Evolutionary conservation across 108 stramenopile genomes (phyloP), one percentile per base, ranked within the genome.

Genomic region (Nitzschia inconspicua): DNA sequence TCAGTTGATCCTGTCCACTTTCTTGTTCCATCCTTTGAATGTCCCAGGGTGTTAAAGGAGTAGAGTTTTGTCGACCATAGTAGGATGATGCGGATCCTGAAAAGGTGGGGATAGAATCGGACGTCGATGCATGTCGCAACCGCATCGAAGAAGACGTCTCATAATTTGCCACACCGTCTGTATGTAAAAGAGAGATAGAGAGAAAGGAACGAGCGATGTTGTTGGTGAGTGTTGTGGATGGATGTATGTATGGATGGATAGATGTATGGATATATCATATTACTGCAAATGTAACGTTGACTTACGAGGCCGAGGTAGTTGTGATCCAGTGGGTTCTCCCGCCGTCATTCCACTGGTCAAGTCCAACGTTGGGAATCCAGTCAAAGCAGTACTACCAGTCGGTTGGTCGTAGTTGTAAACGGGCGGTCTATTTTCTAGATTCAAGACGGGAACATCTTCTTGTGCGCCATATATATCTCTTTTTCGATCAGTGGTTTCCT

Each of bases 11-110:
- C 47, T 72, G 68, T 11, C 86, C 88, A 1, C 70, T 68, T 47
- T 79, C 79, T 48, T 83, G 73, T 80, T 94, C 92, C 92, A 89
- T 89, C 36, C 79, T 77, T 62, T 88, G 86, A 65, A 94, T 88
- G 43, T 94, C 92, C 40, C 86, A 70, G 27, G 92, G 92, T 23
- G 88, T 90, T 40, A 94, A 57, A 1, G 85, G 80, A 60, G 34
- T 55, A 19, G 71, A 67, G 27, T 65, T 44, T 9, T 61, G 58
- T 19, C 65, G 44, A 24, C 65, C 72, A 40, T 78, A 67, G 50
- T 61, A 66, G 20, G 6, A 52, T 30, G 54, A 46, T 7, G 58
- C 29, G 3, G 60, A 24, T 13, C 59, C 54, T 31, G 46, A 51
- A 13, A 28, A 34, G 16, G 48, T 44, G 19, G 55, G 25, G 26